A percentile compares a stretch with the other conserved stretches of the same genome.
Conservation (phyloP, 2,329 filamentous ascomycete species). For the Penicillium psychrosexuale region DNA sequence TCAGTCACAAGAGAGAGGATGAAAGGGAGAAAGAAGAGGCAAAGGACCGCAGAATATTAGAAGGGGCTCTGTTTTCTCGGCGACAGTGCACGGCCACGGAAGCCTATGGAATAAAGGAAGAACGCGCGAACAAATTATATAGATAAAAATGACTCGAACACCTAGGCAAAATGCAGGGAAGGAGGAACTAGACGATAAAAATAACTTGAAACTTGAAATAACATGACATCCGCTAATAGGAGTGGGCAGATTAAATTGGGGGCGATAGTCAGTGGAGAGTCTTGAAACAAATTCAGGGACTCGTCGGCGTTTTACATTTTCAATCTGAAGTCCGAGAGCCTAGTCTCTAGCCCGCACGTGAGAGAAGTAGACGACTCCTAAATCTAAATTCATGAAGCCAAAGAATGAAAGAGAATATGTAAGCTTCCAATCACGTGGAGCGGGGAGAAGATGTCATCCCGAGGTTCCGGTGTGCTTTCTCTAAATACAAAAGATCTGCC, state of each 20-base stretch:
- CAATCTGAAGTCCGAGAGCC: neutral
- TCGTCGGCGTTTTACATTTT: conserved; percentile 4
- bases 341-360: neutral
- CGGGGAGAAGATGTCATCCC: conserved; percentile 15
- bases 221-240: conserved; percentile 14
- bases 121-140: neutral
- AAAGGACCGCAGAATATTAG: neutral
- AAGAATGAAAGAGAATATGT: conserved; percentile 1
- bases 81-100: neutral
- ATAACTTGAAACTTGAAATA: conserved; percentile 6
- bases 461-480: conserved; percentile 1
- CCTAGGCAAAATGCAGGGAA: neutral
- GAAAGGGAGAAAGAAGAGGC: neutral
- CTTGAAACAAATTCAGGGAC: conserved; percentile 13
- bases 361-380: neutral
- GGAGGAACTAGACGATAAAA: neutral
- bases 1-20: neutral
- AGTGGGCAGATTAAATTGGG: conserved; percentile 23
- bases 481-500: neutral
- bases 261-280: conserved; percentile 21
- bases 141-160: neutral
- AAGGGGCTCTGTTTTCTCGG: neutral
- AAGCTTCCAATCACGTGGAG: conserved; percentile 18
- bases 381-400: neutral
- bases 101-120: neutral